A percentile compares a stretch with the other conserved stretches of the same genome.
Conservation (phyloP, 805 yeast species). For the Millerozyma miso region DNA sequence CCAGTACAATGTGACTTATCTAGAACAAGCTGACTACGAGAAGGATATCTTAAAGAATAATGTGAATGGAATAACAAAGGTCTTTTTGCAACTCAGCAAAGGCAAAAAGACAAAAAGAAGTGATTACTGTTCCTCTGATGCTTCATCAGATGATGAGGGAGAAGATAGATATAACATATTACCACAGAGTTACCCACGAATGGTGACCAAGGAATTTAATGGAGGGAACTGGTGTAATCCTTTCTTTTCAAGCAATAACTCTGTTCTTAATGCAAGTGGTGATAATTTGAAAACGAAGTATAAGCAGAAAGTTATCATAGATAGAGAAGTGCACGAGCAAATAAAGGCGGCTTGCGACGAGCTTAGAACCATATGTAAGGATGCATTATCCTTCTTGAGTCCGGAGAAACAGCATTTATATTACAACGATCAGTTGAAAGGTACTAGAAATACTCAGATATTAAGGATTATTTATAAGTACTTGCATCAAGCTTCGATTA, state of each 20-base stretch:
- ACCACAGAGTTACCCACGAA: conserved; percentile 70
- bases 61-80: conserved; percentile 23
- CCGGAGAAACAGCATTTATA: conserved; percentile 31
- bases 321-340: conserved; percentile 41
- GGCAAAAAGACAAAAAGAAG: conserved; percentile 26
- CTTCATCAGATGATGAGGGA: conserved; percentile 27
- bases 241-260: conserved; percentile 42
- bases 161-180: conserved; percentile 35
- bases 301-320: conserved; percentile 47
- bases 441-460: conserved; percentile 49
- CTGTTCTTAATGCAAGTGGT: conserved; percentile 38
- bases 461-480: conserved; percentile 51
- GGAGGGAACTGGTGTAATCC: conserved; percentile 83
- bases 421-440: conserved; percentile 29
- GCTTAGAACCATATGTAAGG: conserved; percentile 35
- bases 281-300: conserved; percentile 38
- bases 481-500: conserved; percentile 44
- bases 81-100: conserved; percentile 28
- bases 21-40: conserved; percentile 38
- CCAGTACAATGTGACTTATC: conserved; percentile 17
- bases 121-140: conserved; percentile 38
- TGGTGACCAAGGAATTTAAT: conserved; percentile 58
- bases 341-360: conserved; percentile 35
- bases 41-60: conserved; percentile 31
- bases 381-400: conserved; percentile 38